Evolutionary conservation across 768 basidiomycete genomes (phyloP), one percentile per base, ranked within the genome.

Genomic region (Pleurotus platypus): DNA sequence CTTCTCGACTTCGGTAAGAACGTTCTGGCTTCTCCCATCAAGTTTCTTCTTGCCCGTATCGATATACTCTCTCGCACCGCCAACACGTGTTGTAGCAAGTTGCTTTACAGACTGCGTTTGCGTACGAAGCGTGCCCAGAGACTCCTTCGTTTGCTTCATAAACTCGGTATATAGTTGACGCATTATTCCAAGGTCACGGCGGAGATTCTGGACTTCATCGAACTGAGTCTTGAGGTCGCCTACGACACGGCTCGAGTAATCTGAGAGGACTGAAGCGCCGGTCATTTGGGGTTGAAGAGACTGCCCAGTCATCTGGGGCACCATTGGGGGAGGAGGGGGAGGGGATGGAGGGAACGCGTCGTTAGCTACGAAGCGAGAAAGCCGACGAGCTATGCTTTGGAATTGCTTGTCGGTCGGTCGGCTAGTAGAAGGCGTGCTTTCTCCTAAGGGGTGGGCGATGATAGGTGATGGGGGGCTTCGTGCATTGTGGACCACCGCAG

Each of bases 141-240:
- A 87, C 11, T 89, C 88, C 72, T 96, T 95, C 15, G 96, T 97
- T 68, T 89, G 83, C 64, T 85, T 86, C 80, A 94, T 88, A 68
- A 98, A 98, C 63, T 96, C 93, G 27, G 87, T 87, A 71, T 99
- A 98, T 24, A 97, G 75, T 73, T 98, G 96, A 3, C 94, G 85
- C 86, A 97, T 92, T 64, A 92, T 82, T 0, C 91, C 94, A 5
- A 99, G 78, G 66, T 98, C 97, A 1, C 95, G 85, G 11, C 97
- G 89, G 16, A 99, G 78, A 65, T 92, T 91, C 68, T 95, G 94
- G 12, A 98, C 89, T 66, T 97, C 94, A 70, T 96, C 92, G 66
- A 94, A 94, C 67, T 98, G 95, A 2, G 87, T 89, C 70, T 91
- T 90, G 58, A 98, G 80, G 66, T 96, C 92, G 6, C 75, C 74